Conservation (phyloP, 192 early-diverging fungal species). For the Phlyctochytrium bullatum region DNA sequence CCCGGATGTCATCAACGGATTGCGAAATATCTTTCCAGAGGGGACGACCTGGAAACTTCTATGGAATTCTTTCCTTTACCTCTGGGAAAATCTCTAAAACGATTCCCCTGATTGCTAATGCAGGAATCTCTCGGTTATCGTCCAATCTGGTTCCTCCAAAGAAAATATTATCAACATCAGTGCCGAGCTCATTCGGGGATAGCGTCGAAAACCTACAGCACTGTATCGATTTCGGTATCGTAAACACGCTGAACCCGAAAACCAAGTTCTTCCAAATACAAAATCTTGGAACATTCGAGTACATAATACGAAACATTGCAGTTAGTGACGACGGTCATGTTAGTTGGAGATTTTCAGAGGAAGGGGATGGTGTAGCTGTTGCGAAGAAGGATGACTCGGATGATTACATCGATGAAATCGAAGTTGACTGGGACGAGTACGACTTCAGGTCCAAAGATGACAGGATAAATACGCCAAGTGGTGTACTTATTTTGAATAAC, state of each 20-base stretch:
- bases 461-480: background rate
- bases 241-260: conserved; percentile 30
- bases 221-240: conserved; percentile 48
- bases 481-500: background rate
- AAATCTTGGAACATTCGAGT: conserved; percentile 50
- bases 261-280: conserved; percentile 29
- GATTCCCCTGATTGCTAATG: conserved; percentile 36
- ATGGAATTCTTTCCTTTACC: conserved; percentile 27
- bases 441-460: conserved; percentile 36
- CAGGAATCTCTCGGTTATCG: conserved; percentile 29
- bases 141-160: conserved; percentile 36
- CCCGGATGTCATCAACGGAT: conserved; percentile 10
- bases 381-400: background rate
- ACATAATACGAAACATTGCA: conserved; percentile 39
- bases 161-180: conserved; percentile 2
- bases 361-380: conserved; percentile 17
- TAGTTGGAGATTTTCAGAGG: conserved; percentile 47
- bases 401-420: conserved; percentile 23
- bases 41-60: conserved; percentile 23
- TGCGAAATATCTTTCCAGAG: conserved; percentile 26
- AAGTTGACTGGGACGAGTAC: conserved; percentile 54
- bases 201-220: conserved; percentile 18
- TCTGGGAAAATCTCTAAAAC: conserved; percentile 18
- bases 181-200: background rate
- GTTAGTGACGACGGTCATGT: conserved; percentile 34